Conservation (phyloP, 176 grass and related monocot genomes). For the Oryza meridionalis region DNA sequence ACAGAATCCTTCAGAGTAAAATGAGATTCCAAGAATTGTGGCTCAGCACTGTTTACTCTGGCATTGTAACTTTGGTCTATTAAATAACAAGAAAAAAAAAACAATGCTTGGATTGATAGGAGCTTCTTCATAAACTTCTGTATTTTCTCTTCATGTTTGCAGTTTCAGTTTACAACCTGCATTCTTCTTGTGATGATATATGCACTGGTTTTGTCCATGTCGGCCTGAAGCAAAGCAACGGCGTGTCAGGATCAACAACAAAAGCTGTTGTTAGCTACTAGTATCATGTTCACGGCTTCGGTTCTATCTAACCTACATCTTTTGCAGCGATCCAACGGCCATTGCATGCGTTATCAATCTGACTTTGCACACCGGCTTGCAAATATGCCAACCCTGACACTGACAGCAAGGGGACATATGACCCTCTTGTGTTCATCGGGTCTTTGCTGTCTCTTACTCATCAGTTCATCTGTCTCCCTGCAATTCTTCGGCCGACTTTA, state of each 20-base stretch:
- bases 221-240: background rate
- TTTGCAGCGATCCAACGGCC: conserved; percentile 18
- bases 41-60: background rate
- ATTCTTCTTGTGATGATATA: background rate
- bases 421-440: background rate
- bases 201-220: background rate
- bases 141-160: background rate
- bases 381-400: background rate
- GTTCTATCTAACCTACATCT: background rate
- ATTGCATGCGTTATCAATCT: background rate
- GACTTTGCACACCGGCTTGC: background rate
- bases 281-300: background rate
- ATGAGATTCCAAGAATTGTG: no score
- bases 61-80: background rate
- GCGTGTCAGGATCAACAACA: no score
- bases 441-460: background rate
- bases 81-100: no score
- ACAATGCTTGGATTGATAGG: background rate
- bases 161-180: background rate
- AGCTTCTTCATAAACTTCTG: background rate
- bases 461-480: background rate
- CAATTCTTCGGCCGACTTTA: background rate
- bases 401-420: conserved; percentile 14
- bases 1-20: background rate
- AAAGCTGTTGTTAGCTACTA: background rate